A percentile compares a stretch with the other conserved stretches of the same genome.
Conservation (phyloP, 176 grass and related monocot species). For the Elymus sibiricus region DNA sequence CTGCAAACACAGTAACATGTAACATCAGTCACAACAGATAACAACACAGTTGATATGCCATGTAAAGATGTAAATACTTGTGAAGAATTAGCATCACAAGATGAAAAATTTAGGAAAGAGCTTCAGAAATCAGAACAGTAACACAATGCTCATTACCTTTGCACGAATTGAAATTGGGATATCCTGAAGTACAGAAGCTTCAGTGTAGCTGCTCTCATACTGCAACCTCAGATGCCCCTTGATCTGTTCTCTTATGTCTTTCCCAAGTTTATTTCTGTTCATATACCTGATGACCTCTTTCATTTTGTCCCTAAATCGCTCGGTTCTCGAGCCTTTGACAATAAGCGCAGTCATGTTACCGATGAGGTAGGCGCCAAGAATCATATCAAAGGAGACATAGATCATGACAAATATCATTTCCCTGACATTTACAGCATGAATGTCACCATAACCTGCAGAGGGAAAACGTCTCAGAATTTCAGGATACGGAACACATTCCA, state of each 20-base stretch:
- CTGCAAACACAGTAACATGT: slow-evolving; percentile 32
- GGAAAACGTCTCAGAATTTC: neutral
- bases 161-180: slow-evolving; percentile 89
- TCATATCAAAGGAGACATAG: slow-evolving; percentile 99
- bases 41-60: neutral
- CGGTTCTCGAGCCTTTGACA: slow-evolving; percentile 98
- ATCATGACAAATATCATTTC: slow-evolving; percentile 99
- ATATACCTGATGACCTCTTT: slow-evolving; percentile 94
- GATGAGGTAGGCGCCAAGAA: slow-evolving; percentile 95
- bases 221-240: slow-evolving; percentile 90
- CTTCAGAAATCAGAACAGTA: neutral
- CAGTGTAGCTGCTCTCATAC: slow-evolving; percentile 92
- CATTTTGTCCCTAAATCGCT: slow-evolving; percentile 97
- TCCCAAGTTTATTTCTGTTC: slow-evolving; percentile 90
- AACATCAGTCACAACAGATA: neutral
- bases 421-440: slow-evolving; percentile 89
- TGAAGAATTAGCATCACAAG: neutral
- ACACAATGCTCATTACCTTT: slow-evolving; percentile 41
- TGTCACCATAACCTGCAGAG: slow-evolving; percentile 91
- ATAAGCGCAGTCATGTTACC: slow-evolving; percentile 98
- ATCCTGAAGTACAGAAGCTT: slow-evolving; percentile 89
- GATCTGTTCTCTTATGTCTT: slow-evolving; percentile 83
- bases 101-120: neutral
- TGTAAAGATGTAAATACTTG: neutral
- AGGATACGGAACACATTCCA: neutral